Conservation (phyloP, 495 filamentous ascomycete genomes). For the Penicillium daleae region DNA sequence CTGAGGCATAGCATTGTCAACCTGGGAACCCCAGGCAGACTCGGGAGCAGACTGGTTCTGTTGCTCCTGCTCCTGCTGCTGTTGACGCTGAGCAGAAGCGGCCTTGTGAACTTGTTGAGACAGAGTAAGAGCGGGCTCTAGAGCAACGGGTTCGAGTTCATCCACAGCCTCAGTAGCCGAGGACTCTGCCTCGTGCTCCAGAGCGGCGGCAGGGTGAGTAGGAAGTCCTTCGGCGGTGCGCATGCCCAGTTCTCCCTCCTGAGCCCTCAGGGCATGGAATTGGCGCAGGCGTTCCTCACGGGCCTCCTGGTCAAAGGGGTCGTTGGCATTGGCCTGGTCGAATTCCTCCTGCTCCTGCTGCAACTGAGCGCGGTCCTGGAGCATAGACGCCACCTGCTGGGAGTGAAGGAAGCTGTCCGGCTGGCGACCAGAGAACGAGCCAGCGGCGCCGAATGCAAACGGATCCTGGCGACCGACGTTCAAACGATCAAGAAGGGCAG, state of each 20-base stretch:
- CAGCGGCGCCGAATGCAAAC: slow-evolving; percentile 52
- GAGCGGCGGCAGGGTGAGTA: slow-evolving; percentile 41
- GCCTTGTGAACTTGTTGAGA: slow-evolving; percentile 90
- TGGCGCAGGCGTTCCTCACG: slow-evolving; percentile 65
- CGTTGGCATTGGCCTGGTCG: slow-evolving; percentile 50
- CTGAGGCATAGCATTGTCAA: slow-evolving; percentile 66
- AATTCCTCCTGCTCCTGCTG: slow-evolving; percentile 68
- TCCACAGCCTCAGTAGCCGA: slow-evolving; percentile 27
- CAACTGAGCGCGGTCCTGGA: slow-evolving; percentile 63
- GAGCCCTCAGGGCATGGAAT: slow-evolving; percentile 62
- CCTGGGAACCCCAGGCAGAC: slow-evolving; percentile 59
- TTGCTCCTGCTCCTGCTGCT: slow-evolving; percentile 54
- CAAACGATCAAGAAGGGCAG: slow-evolving; percentile 61
- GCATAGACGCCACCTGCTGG: slow-evolving; percentile 62
- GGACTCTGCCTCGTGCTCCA: slow-evolving; percentile 31
- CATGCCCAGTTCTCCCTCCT: slow-evolving; percentile 53
- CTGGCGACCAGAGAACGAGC: slow-evolving; percentile 57
- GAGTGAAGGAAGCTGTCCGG: slow-evolving; percentile 56
- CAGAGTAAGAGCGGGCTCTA: slow-evolving; percentile 61
- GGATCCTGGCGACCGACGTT: slow-evolving; percentile 58
- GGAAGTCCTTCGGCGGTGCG: slow-evolving; percentile 47
- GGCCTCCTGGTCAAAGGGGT: slow-evolving; percentile 54
- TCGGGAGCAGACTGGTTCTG: slow-evolving; percentile 52
- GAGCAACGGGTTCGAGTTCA: slow-evolving; percentile 27
- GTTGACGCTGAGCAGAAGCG: slow-evolving; percentile 65